Conservation (phyloP, 2,329 filamentous ascomycete species). For the Penicillium rolfsii region DNA sequence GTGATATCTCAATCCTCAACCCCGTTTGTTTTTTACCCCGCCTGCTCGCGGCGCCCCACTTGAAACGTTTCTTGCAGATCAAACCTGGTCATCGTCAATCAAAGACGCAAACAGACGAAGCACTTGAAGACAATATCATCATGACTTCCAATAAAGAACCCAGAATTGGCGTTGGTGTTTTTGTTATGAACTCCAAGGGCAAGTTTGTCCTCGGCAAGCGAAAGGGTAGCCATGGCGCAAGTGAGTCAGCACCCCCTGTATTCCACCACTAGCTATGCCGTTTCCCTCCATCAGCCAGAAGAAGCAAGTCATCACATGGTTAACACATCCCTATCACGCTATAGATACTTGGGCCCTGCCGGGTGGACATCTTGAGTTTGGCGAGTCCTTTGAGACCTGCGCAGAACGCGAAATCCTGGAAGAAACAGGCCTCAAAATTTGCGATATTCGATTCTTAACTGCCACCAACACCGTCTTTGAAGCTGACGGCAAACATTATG, state of each 20-base stretch:
- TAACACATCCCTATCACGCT: neutral
- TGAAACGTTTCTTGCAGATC: conserved; percentile 10
- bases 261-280: neutral
- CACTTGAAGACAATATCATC: neutral
- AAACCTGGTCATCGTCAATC: neutral
- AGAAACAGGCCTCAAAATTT: conserved; percentile 68
- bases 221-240: conserved; percentile 52
- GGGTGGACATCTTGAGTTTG: conserved; percentile 74
- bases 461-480: conserved; percentile 70
- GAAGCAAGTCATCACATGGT: neutral
- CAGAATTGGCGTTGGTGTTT: conserved; percentile 54
- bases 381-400: conserved; percentile 65
- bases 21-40: conserved; percentile 5
- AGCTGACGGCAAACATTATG: conserved; percentile 67
- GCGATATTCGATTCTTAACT: conserved; percentile 57
- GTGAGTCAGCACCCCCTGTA: conserved; percentile 31
- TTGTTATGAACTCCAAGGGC: conserved; percentile 48
- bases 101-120: neutral
- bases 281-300: neutral
- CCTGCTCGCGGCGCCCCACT: neutral
- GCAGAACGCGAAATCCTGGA: conserved; percentile 70
- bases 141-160: conserved; percentile 25
- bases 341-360: conserved; percentile 68
- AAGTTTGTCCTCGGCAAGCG: conserved; percentile 54
- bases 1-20: neutral